phyloP scores from a whole-genome alignment of 2,329 filamentous ascomycete species.

The Xylaria arbuscula region DNA sequence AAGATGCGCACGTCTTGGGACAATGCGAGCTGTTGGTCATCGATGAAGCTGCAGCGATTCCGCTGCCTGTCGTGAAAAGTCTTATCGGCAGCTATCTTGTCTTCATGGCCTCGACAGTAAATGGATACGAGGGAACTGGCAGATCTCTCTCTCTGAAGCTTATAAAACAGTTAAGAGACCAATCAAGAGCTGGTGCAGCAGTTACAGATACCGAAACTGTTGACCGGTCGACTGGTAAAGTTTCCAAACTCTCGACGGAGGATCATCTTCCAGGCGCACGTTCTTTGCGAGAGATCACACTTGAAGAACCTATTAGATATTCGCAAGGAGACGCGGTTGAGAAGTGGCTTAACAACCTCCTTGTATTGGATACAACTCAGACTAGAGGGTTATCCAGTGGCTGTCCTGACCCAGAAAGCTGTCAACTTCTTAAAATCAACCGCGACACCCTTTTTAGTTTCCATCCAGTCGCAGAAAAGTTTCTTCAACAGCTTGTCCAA shows the following conservation, averaged over 20 bases:
- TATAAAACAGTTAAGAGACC: constrained; percentile 95
- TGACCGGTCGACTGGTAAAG: constrained; percentile 82
- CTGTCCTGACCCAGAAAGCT: constrained; percentile 89
- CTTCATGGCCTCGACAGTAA: constrained; percentile 99
- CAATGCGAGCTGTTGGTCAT: constrained; percentile 97
- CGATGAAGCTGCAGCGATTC: constrained; percentile 96
- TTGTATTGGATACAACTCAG: constrained; percentile 94
- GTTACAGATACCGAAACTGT: constrained; percentile 70
- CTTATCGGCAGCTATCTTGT: constrained; percentile 96
- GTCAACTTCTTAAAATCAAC: constrained; percentile 93
- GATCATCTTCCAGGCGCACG: constrained; percentile 72
- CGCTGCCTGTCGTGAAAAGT: constrained; percentile 89
- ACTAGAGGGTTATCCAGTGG: constrained; percentile 79
- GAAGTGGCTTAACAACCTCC: constrained; percentile 93
- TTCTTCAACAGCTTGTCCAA: constrained; percentile 97
- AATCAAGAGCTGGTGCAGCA: constrained; percentile 76
- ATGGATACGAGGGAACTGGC: constrained; percentile 97
- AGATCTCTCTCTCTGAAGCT: constrained; percentile 94
- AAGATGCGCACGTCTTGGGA: constrained; percentile 93
- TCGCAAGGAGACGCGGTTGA: constrained; percentile 90
- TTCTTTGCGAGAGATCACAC: constrained; percentile 88
- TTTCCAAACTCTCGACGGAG: constrained; percentile 69
- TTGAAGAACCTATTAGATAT: constrained; percentile 95
- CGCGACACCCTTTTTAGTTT: constrained; percentile 98
- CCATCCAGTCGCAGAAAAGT: constrained; percentile 95